These are phyloP conservation scores for Arabis hirsuta DNA, from an alignment of 345 rosid genomes.

Conservation along the genomic window DNA sequence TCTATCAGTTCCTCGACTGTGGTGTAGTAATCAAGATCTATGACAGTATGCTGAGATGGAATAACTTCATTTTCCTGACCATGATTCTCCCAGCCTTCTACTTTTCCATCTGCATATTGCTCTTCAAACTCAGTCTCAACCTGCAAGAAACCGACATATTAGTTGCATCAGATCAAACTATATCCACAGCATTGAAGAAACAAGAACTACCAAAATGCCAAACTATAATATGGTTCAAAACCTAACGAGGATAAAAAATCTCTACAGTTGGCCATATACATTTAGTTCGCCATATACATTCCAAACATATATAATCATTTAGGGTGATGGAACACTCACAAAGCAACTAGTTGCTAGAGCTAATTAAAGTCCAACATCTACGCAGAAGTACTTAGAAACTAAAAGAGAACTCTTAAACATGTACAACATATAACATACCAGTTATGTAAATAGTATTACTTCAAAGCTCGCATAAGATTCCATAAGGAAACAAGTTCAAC, in stretches of 20 bases:
- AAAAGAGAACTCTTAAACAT: not conserved
- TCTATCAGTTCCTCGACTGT: slow-evolving; percentile 86
- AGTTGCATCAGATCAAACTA: slow-evolving; percentile 9
- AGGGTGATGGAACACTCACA: not conserved
- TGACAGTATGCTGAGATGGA: slow-evolving; percentile 49
- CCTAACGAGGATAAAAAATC: not conserved
- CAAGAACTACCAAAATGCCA: slow-evolving; percentile 25
- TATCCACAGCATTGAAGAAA: slow-evolving; percentile 9
- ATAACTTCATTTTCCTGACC: slow-evolving; percentile 62
- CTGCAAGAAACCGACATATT: slow-evolving; percentile 47
- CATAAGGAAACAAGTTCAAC: not conserved
- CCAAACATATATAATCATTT: not conserved
- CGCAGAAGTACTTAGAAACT: not conserved
- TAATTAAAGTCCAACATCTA: not conserved
- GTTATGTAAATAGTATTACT: not conserved
- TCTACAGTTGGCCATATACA: slow-evolving; percentile 2
- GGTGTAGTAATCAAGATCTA: slow-evolving; percentile 93
- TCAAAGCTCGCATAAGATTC: slow-evolving; percentile 18
- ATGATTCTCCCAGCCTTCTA: slow-evolving; percentile 68
- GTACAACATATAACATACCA: not conserved
- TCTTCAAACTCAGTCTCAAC: slow-evolving; percentile 79
- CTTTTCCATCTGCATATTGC: slow-evolving; percentile 60
- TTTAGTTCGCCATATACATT: not conserved
- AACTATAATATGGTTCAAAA: slow-evolving; percentile 6
- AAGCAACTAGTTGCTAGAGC: slow-evolving; percentile 11